Evolutionary conservation across 305 asterid genomes (phyloP), one percentile per base, ranked within the genome.

Genomic region (Rubia balearica): DNA sequence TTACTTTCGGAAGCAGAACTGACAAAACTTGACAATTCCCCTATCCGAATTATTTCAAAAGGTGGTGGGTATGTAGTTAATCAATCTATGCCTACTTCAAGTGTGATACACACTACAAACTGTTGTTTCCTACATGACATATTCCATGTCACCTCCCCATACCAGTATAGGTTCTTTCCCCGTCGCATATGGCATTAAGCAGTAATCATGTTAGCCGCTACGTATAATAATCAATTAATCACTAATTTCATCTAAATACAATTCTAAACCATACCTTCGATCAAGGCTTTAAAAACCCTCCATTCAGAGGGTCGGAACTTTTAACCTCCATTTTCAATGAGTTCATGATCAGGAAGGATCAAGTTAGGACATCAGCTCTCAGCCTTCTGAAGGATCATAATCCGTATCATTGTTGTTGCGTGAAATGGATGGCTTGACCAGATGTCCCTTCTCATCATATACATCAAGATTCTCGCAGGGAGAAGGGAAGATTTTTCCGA

Each of bases 401-500:
- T 89, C 97, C 19, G 61, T 57, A 56, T 86, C 96, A 3, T 71
- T 75, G 42, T 21, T 77, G 78, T 84, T 82, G 66, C 51, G 80
- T 27, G 83, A 68, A 12, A 75, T 77, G 19, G 89, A 77, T 67
- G 71, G 74, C 75, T 83, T 85, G 51, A 90, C 41, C 16, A 90
- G 82, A 61, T 59, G 83, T 70, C 95, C 97, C 57, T 55, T 72
- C 61, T 85, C 90, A 40, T 90, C 96, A 61, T 87, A 90, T 72
- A 86, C 79, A 77, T 90, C 96, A 73, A 92, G 97, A 80, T 90
- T 80, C 70, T 86, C 95, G 57, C 98, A 90, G 8, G 98, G 98
- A 53, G 81, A 22, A 10, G 97, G 98, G 76, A 87, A 90, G 16
- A 90, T 85, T 79, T 74, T 87, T 22, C 98, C 98, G 22, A 89